phyloP scores from a whole-genome alignment of 2,329 filamentous ascomycete genomes.

The Beauveria rudraprayagi region DNA sequence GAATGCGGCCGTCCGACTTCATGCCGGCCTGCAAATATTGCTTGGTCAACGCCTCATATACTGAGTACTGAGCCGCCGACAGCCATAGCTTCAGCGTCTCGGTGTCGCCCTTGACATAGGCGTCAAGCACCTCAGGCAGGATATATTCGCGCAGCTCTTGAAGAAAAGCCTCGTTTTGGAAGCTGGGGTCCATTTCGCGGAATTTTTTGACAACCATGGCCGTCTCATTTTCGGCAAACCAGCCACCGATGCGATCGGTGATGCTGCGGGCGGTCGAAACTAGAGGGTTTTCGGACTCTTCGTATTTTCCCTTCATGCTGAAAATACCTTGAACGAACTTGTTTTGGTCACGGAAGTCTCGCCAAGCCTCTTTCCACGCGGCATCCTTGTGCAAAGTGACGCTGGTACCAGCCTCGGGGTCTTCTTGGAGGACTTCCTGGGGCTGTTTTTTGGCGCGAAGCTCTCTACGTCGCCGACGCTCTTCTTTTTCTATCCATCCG shows the following conservation, averaged over 20 bases:
- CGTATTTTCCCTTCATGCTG: slow-evolving; percentile 76
- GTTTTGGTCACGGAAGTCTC: slow-evolving; percentile 84
- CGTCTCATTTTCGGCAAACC: slow-evolving; percentile 98
- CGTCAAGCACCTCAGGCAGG: slow-evolving; percentile 90
- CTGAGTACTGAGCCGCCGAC: slow-evolving; percentile 89
- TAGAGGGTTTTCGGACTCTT: slow-evolving; percentile 94
- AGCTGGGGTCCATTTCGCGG: slow-evolving; percentile 86
- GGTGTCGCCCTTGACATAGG: slow-evolving; percentile 92
- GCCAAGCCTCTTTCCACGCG: slow-evolving; percentile 97
- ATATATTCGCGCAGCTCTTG: slow-evolving; percentile 97
- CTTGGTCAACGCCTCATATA: slow-evolving; percentile 93
- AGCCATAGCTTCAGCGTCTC: slow-evolving; percentile 92
- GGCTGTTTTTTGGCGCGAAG: slow-evolving; percentile 55
- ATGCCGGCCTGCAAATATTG: slow-evolving; percentile 91
- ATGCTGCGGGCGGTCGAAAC: slow-evolving; percentile 90
- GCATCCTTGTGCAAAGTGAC: slow-evolving; percentile 94
- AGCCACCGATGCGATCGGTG: slow-evolving; percentile 84
- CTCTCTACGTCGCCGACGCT: slow-evolving; percentile 74
- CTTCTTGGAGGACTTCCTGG: slow-evolving; percentile 63
- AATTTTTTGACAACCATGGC: slow-evolving; percentile 98
- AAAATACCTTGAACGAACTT: slow-evolving; percentile 85
- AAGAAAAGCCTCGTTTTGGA: slow-evolving; percentile 91
- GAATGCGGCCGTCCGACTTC: slow-evolving; percentile 87
- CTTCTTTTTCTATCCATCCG: slow-evolving; percentile 94
- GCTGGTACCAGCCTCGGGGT: slow-evolving; percentile 91